These are phyloP conservation scores for Penicillium sp. DNA, from an alignment of 2,329 filamentous ascomycete species.

Conservation along the genomic window DNA sequence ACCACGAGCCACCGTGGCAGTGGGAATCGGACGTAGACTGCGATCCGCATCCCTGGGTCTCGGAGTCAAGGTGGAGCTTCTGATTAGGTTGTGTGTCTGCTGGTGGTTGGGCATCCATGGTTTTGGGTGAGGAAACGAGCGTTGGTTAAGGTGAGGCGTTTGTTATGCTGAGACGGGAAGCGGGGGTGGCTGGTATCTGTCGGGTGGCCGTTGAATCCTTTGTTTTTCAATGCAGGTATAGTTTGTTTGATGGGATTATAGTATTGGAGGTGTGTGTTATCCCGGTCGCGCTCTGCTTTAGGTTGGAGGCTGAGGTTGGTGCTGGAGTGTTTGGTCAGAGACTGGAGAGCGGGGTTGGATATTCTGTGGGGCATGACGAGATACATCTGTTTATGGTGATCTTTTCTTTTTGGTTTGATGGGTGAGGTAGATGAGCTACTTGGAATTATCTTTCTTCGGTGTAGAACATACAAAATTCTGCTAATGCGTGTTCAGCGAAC, in stretches of 20 bases:
- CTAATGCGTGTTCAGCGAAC: background rate
- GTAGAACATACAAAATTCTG: background rate
- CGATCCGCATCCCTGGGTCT: background rate
- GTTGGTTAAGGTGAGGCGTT: background rate
- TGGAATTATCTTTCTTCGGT: background rate
- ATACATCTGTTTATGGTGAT: background rate
- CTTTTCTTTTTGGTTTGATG: background rate
- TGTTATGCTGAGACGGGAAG: slow-evolving; percentile 3
- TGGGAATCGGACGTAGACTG: slow-evolving; percentile 1
- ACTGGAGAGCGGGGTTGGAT: slow-evolving; percentile 17
- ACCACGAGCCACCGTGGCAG: slow-evolving; percentile 19
- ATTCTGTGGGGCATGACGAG: slow-evolving; percentile 15
- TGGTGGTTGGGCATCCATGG: slow-evolving; percentile 25
- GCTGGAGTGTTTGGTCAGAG: slow-evolving; percentile 11
- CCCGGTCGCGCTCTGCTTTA: background rate
- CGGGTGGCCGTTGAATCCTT: background rate
- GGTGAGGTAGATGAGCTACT: background rate
- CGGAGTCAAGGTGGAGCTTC: slow-evolving; percentile 2
- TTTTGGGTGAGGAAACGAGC: background rate
- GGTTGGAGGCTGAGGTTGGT: background rate
- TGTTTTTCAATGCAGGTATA: background rate
- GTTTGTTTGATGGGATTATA: background rate
- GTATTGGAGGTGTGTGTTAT: background rate
- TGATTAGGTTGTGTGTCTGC: background rate
- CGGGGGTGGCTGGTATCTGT: slow-evolving; percentile 8